These are phyloP conservation scores for Fulvia fulva DNA, from an alignment of 2,329 filamentous ascomycete species.

Conservation along the genomic window DNA sequence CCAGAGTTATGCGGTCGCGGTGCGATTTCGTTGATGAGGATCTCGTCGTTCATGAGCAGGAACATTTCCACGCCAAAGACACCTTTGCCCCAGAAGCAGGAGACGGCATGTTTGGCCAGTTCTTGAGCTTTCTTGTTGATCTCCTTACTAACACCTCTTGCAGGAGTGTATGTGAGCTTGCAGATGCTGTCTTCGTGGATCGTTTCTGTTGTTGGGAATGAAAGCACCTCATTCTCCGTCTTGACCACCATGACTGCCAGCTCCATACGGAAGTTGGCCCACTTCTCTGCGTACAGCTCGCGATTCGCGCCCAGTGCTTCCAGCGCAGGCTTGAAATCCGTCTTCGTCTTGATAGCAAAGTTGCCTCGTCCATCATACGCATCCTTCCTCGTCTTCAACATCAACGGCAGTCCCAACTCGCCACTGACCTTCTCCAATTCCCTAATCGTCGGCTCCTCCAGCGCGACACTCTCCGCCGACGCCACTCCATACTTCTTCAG, in stretches of 20 bases:
- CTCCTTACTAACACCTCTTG: slow-evolving; percentile 61
- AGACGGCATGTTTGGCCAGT: slow-evolving; percentile 74
- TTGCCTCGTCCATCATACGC: slow-evolving; percentile 89
- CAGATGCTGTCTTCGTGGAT: slow-evolving; percentile 94
- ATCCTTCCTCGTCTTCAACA: slow-evolving; percentile 86
- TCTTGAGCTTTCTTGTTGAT: slow-evolving; percentile 65
- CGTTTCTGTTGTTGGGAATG: slow-evolving; percentile 90
- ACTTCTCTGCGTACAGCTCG: slow-evolving; percentile 84
- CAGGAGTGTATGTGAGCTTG: slow-evolving; percentile 84
- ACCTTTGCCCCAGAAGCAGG: slow-evolving; percentile 78
- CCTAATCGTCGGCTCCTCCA: slow-evolving; percentile 56
- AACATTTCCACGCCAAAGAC: slow-evolving; percentile 98
- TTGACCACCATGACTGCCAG: slow-evolving; percentile 93
- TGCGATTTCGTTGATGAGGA: slow-evolving; percentile 84
- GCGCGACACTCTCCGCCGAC: slow-evolving; percentile 65
- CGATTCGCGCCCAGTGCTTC: slow-evolving; percentile 62
- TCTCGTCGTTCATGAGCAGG: slow-evolving; percentile 63
- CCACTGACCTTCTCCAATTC: slow-evolving; percentile 62
- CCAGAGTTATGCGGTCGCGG: slow-evolving; percentile 86
- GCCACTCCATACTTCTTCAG: slow-evolving; percentile 64
- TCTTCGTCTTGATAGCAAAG: slow-evolving; percentile 57
- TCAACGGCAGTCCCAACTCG: slow-evolving; percentile 74
- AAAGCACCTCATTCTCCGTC: slow-evolving; percentile 68
- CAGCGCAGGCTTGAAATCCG: slow-evolving; percentile 63
- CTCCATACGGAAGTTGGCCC: slow-evolving; percentile 79